These are phyloP conservation scores for Komagataella kurtzmanii DNA, from an alignment of 805 yeast species.

Conservation along the genomic window DNA sequence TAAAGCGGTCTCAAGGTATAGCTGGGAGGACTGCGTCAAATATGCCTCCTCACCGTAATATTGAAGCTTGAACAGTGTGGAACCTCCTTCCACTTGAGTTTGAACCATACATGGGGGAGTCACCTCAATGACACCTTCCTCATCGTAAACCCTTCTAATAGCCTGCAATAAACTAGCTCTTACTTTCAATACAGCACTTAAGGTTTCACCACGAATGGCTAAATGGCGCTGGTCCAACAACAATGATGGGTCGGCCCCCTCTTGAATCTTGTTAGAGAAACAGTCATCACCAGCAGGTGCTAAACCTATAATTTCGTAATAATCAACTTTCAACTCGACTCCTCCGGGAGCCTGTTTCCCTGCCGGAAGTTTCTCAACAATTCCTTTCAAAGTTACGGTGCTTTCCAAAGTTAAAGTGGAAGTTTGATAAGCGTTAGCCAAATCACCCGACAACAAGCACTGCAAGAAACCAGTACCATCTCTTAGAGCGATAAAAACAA, in stretches of 20 bases:
- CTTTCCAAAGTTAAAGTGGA: slow-evolving; percentile 80
- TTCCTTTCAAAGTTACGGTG: slow-evolving; percentile 71
- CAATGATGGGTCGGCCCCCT: slow-evolving; percentile 85
- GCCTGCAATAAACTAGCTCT: slow-evolving; percentile 69
- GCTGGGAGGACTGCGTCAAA: slow-evolving; percentile 93
- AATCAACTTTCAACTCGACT: slow-evolving; percentile 86
- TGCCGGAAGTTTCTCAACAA: slow-evolving; percentile 73
- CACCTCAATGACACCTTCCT: slow-evolving; percentile 73
- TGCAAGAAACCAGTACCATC: slow-evolving; percentile 93
- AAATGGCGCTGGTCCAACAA: slow-evolving; percentile 92
- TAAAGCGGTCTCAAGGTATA: slow-evolving; percentile 90
- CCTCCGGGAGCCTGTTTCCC: slow-evolving; percentile 98
- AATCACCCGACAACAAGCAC: slow-evolving; percentile 77
- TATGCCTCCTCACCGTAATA: slow-evolving; percentile 96
- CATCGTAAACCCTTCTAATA: slow-evolving; percentile 64
- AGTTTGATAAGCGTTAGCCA: slow-evolving; percentile 84
- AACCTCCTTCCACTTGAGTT: slow-evolving; percentile 99
- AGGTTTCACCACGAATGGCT: slow-evolving; percentile 90
- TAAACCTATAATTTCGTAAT: slow-evolving; percentile 75
- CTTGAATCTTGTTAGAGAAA: slow-evolving; percentile 87
- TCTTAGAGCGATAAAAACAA: slow-evolving; percentile 81
- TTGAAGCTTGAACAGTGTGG: slow-evolving; percentile 83
- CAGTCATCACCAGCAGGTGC: slow-evolving; percentile 97
- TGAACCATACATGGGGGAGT: slow-evolving; percentile 99
- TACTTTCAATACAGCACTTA: slow-evolving; percentile 87